phyloP scores from a whole-genome alignment of 352 stramenopile genomes.

The Phytophthora meadii region DNA sequence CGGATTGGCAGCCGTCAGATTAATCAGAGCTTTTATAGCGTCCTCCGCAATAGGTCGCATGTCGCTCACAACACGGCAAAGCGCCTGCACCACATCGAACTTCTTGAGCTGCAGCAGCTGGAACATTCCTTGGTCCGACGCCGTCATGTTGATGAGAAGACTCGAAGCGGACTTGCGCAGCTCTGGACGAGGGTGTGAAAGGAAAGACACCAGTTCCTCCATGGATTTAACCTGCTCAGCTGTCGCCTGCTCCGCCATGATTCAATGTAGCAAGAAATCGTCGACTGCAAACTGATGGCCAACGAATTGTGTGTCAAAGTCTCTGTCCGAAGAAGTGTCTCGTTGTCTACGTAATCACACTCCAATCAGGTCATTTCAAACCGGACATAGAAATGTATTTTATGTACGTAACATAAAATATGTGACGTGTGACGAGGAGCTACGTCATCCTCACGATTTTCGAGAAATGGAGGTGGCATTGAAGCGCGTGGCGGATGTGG shows the following conservation, averaged over 20 bases:
- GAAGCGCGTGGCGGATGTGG: constrained; percentile 55
- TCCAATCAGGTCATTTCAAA: constrained; percentile 6
- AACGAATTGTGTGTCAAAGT: constrained; percentile 37
- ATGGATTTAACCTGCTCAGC: constrained; percentile 74
- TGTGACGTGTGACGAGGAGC: constrained; percentile 19
- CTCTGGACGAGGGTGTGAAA: constrained; percentile 83
- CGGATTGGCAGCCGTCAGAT: constrained; percentile 80
- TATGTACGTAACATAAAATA: constrained; percentile 15
- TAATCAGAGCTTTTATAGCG: constrained; percentile 89
- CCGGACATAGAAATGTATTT: constrained; percentile 4
- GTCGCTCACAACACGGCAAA: constrained; percentile 84
- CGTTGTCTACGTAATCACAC: background rate
- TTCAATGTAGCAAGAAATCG: constrained; percentile 9
- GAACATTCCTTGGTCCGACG: constrained; percentile 79
- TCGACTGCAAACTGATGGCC: constrained; percentile 34
- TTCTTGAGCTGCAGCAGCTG: constrained; percentile 79
- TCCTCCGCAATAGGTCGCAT: constrained; percentile 86
- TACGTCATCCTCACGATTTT: constrained; percentile 5
- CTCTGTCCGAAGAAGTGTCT: constrained; percentile 22
- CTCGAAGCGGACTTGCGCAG: constrained; percentile 87
- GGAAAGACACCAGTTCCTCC: constrained; percentile 85
- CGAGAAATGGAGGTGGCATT: constrained; percentile 45
- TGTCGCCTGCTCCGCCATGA: constrained; percentile 51
- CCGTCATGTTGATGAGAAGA: constrained; percentile 84
- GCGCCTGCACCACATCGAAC: constrained; percentile 76